Evolutionary conservation across 768 basidiomycete species (phyloP).

Genomic region (Calocybe cyanea): DNA sequence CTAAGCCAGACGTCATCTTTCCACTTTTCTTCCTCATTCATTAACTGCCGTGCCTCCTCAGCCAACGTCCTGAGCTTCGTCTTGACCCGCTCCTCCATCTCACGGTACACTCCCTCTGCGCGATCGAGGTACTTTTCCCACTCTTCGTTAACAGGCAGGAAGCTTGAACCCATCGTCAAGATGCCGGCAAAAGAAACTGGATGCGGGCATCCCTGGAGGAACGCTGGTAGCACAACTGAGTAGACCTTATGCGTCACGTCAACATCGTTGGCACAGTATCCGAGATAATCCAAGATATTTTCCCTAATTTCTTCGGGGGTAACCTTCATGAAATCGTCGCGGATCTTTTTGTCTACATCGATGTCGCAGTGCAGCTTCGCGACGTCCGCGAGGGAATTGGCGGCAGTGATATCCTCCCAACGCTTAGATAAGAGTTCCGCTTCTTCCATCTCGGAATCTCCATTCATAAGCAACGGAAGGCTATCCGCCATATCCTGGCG

Average conservation of each 20-base stretch:
- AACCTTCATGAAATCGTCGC: constrained; percentile 72
- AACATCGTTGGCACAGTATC: constrained; percentile 87
- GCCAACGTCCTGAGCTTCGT: constrained; percentile 65
- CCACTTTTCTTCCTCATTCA: constrained; percentile 46
- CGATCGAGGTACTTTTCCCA: constrained; percentile 82
- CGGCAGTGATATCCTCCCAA: constrained; percentile 93
- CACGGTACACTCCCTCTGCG: constrained; percentile 71
- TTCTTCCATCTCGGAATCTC: constrained; percentile 32
- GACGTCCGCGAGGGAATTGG: constrained; percentile 90
- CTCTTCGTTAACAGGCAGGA: constrained; percentile 83
- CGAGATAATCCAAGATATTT: constrained; percentile 68
- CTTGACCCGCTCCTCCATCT: constrained; percentile 75
- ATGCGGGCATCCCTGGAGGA: constrained; percentile 79
- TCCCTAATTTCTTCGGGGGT: constrained; percentile 62
- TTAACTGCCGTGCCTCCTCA: constrained; percentile 62
- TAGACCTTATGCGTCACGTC: constrained; percentile 81
- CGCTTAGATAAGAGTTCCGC: constrained; percentile 40
- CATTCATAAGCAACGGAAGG: constrained; percentile 21
- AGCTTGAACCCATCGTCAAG: constrained; percentile 86
- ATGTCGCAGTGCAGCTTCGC: constrained; percentile 87
- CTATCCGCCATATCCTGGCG: constrained; percentile 37
- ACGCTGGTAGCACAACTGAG: constrained; percentile 71
- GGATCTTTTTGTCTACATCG: constrained; percentile 69
- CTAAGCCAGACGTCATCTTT: constrained; percentile 76
- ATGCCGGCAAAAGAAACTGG: constrained; percentile 93